Evolutionary conservation across 495 filamentous ascomycete genomes (phyloP).

Genomic region (Pyrenopolyporus hunteri): DNA sequence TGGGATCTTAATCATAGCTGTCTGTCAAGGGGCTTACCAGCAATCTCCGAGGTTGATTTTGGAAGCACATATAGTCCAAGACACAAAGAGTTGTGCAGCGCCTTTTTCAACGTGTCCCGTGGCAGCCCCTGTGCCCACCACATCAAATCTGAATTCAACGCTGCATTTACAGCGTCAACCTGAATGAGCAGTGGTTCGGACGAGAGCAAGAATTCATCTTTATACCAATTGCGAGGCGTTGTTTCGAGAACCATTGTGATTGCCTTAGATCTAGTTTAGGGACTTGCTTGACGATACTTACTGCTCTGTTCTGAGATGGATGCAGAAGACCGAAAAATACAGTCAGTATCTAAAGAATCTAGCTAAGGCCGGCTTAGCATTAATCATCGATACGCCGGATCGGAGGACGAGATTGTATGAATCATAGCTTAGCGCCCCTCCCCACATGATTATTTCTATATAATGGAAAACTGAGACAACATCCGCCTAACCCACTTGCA

Average conservation of each 20-base stretch:
- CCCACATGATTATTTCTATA: neutral
- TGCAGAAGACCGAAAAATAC: too few species aligned
- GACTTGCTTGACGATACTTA: too few species aligned
- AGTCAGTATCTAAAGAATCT: neutral
- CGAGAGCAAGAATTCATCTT: conserved; percentile 53
- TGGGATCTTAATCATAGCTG: neutral
- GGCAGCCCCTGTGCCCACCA: conserved; percentile 60
- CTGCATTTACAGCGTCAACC: conserved; percentile 54
- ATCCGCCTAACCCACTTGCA: too few species aligned
- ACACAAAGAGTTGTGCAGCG: conserved; percentile 59
- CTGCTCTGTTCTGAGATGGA: neutral
- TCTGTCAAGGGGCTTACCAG: conserved; percentile 29
- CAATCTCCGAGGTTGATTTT: conserved; percentile 38
- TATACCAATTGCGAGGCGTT: conserved; percentile 39
- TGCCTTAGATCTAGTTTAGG: neutral
- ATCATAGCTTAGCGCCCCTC: neutral
- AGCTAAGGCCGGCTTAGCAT: neutral
- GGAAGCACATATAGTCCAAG: conserved; percentile 59
- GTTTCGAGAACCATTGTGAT: conserved; percentile 38
- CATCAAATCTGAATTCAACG: conserved; percentile 56
- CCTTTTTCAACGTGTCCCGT: conserved; percentile 48
- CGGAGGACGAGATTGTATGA: neutral
- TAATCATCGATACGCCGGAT: neutral
- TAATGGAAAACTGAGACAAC: too few species aligned
- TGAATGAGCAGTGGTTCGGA: conserved; percentile 58